Evolutionary conservation across 1,139 yeast species (phyloP), one percentile per base, ranked within the genome.

Genomic region (Lodderomyces elongisporus): DNA sequence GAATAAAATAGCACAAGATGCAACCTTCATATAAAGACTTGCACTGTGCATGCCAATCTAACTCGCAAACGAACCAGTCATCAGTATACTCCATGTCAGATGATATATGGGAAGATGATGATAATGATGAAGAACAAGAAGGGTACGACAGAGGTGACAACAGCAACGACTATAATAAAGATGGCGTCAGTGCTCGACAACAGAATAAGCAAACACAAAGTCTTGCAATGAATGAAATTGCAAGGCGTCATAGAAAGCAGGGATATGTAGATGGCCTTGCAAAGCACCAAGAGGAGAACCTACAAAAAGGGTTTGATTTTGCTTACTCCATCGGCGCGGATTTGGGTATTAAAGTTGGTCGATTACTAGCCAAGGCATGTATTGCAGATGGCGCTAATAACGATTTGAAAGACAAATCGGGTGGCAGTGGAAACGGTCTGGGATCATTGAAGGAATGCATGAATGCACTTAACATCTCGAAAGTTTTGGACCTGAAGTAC

Each of bases 211-310:
- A 73, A 62, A 25, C n/a, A n/a, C 62, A 54, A 9, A 52, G 54
- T 10, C 47, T 54, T 17, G 45, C 63, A 4, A 55, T 65, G 14
- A 61, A 66, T 3, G 70, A 66, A 34, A 42, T 73, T 18, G 52
- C 74, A 42, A 61, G 93, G 28, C 70, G 68, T n/a, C 96, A 89
- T 50, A 69, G 68, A 15, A 85, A 85, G 44, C 81, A 82, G 40
- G 97, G 97, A 0, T 89, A 85, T 48, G 57, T 85, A 3, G 96
- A 84, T 41, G 97, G 97, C 0, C 54, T 88, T 5, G 65, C 85
- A 0, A 57, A 57, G n/a, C 75, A 87, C 3, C 81, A 85, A 46
- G 94, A 85, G 42, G 56, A 58, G 10, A 74, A 81, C 26, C 61
- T 88, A 16, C 97, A 89, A 48, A 50, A 58, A 5, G 96, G 96